Percentiles rank a stretch among this genome's conserved stretches.
phyloP scores from a whole-genome alignment of 441 rosid genomes.

The Populus trichocarpa region DNA sequence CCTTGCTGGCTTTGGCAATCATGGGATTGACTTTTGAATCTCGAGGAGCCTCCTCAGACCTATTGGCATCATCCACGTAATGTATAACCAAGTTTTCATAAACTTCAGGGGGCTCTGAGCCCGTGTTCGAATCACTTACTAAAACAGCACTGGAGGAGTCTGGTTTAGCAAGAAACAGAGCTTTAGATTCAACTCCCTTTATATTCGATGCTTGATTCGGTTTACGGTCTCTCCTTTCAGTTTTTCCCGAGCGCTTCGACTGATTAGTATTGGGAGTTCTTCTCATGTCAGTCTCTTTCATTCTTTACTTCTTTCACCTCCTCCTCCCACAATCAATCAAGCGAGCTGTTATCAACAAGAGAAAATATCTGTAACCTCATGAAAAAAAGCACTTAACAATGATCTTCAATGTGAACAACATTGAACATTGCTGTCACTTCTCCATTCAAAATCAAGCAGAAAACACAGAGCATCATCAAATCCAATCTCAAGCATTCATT shows the following conservation, averaged over 20 bases:
- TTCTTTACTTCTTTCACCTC: conserved; percentile 20
- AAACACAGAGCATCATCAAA: background rate
- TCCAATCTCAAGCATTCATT: background rate
- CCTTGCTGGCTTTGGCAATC: conserved; percentile 21
- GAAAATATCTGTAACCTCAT: background rate
- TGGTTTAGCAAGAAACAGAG: conserved; percentile 26
- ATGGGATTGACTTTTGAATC: conserved; percentile 26
- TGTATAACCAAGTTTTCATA: conserved; percentile 49
- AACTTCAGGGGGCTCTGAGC: conserved; percentile 48
- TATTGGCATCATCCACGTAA: conserved; percentile 56
- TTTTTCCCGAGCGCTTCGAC: conserved; percentile 38
- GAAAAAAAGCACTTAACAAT: background rate
- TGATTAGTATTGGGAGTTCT: conserved; percentile 36
- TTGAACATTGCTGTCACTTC: background rate
- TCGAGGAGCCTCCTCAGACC: conserved; percentile 38
- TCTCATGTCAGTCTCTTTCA: conserved; percentile 58
- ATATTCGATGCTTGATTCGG: conserved; percentile 27
- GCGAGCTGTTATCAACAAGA: conserved; percentile 6
- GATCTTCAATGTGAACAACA: background rate
- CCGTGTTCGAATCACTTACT: conserved; percentile 45
- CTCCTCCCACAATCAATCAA: conserved; percentile 20
- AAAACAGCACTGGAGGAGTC: conserved; percentile 21
- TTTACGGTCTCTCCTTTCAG: conserved; percentile 37
- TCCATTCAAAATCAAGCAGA: background rate
- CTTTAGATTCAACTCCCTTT: conserved; percentile 38